Conservation (phyloP, 1,284 basidiomycete species). For the Moniliella sp. region DNA sequence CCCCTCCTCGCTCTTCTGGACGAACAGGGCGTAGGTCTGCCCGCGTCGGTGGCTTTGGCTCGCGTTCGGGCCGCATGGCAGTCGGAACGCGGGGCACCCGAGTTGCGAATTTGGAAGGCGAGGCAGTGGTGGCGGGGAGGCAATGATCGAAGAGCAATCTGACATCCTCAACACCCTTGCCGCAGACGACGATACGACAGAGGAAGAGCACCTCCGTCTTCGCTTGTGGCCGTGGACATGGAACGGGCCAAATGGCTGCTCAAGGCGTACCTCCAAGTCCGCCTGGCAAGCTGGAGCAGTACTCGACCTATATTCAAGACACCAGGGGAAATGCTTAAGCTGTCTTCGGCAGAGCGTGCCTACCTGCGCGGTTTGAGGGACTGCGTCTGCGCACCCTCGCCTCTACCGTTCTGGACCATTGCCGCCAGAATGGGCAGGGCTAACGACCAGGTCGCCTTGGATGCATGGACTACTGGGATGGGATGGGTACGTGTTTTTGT, state of each 20-base stretch:
- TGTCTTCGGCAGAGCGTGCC: slow-evolving; percentile 11
- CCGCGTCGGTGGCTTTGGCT: too few species aligned
- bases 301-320: slow-evolving; percentile 7
- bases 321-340: slow-evolving; percentile 4
- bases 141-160: slow-evolving; percentile 10
- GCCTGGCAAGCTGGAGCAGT: slow-evolving; percentile 15
- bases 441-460: slow-evolving; percentile 6
- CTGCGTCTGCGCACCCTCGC: slow-evolving; percentile 12
- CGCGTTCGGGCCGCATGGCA: too few species aligned
- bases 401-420: slow-evolving; percentile 13
- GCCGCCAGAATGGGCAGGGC: slow-evolving; percentile 12
- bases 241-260: slow-evolving; percentile 26
- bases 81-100: slow-evolving; percentile 6
- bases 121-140: slow-evolving; percentile 4
- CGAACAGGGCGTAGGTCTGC: too few species aligned
- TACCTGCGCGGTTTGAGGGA: slow-evolving; percentile 13
- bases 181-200: slow-evolving; percentile 2
- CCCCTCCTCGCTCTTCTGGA: too few species aligned
- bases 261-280: slow-evolving; percentile 11
- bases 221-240: slow-evolving; percentile 26
- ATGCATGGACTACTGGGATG: slow-evolving; percentile 1
- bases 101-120: slow-evolving; percentile 4
- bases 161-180: slow-evolving; percentile 1
- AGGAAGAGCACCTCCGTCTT: slow-evolving; percentile 28
- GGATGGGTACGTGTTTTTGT: slow-evolving; percentile 12